Evolutionary conservation across 1,139 yeast genomes (phyloP), one percentile per base, ranked within the genome.

Genomic region (Zygosaccharomyces sapae): DNA sequence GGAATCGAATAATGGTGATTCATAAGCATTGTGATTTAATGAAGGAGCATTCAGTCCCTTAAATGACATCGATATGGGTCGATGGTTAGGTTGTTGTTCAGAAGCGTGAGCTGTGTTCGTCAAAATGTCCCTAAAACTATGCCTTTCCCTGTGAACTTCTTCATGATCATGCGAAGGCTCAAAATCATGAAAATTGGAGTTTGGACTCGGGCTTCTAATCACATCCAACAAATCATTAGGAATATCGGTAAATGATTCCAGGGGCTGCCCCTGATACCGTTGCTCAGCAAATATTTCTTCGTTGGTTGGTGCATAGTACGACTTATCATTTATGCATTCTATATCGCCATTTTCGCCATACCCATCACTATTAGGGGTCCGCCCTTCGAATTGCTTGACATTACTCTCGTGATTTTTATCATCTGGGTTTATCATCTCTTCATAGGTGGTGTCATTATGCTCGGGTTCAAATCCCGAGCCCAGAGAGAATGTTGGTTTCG

Each of bases 1-100:
- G 2, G 46, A 45, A 3, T 22, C 38, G 13, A 44, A 39, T 8
- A 47, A 36, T 25, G 37, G 29, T 30, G 44, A 37, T 16, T 36
- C 33, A 25, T 33, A 30, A 16, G 45, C 22, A 7, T 47, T 16
- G 44, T 70, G 67, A 16, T 71, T 73, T 55, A 80, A 77, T 1
- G 79, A 70, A 0, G 87, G 83, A 0, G 81, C 83, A 47, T 70
- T 74, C 49, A 82, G 65, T 0, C 88, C 88, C 55, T 76, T 75
- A 65, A 81, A 81, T 0, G 88, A 81, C 83, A 80, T 77, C 1
- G 86, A 80, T 4, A 81, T 70, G 10, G 86, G 86, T 51, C 87
- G 70, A 37, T 52, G 51, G 36, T 51, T 53, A 27, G 51, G 27
- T 38, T 48, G 43, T 8, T 56, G 43, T 30, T 56, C 53, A 29